Evolutionary conservation across 176 grass and related monocot species (phyloP), one percentile per base, ranked within the genome.

Genomic region (Juncus effusus): DNA sequence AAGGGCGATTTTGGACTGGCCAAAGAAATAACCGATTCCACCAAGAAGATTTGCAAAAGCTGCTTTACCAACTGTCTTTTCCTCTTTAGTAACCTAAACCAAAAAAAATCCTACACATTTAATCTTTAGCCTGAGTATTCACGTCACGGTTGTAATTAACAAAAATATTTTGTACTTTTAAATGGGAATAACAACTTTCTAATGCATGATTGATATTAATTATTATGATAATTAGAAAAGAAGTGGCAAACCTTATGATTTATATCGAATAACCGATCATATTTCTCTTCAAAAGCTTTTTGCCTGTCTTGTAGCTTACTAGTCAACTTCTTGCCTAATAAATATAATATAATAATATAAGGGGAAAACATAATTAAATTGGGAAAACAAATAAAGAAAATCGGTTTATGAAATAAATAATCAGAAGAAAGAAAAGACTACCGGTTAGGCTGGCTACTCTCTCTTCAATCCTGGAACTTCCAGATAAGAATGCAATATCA

Each of bases 21-120:
- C 94, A 40, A 82, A 92, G 85, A 97, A 97, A 58, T 89, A 97
- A 60, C 94, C 94, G 62, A 97, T 73, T 14, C 94, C 85, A 49
- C 94, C 94, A 62, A 97, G 78, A 63, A 97, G 82, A 85, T 81
- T 97, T 61, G 79, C 84, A 41, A 93, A 83, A 47, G 94, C 94
- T 70, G 88, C 78, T 80, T 79, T 82, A 55, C 94, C 94, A 67
- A 84, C 85, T 63, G 71, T 60, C 60, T 84, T 64, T 56, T 83
- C 67, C 77, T 80, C 84, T 69, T 78, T 67, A 75, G 74, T 54
- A 36, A 86, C 74, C 88, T 93, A 81, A 56, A 81, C 79, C 54
- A 65, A 74, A 76, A 61, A 16, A 75, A 28, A 28, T 28, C 19
- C 58, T 35, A 79, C 13, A 40, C 47, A 45, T 15, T 28, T 28